phyloP scores from a whole-genome alignment of 176 grass and related monocot species.

The Eleusine indica region DNA sequence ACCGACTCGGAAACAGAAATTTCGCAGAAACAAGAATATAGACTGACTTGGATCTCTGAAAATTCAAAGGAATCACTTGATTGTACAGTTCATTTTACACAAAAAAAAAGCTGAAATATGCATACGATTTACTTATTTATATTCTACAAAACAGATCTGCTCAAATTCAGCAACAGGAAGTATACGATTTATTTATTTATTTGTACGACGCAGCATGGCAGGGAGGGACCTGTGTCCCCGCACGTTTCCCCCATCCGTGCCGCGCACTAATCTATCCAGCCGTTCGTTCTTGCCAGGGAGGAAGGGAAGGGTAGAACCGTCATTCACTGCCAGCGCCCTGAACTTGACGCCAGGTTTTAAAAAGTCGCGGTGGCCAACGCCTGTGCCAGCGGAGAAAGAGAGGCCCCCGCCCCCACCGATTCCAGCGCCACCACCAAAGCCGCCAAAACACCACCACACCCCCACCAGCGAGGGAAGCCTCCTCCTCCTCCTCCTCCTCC shows the following conservation, averaged over 20 bases:
- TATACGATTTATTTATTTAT: not conserved
- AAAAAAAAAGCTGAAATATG: not conserved
- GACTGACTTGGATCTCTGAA: not conserved
- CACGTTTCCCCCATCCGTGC: constrained; percentile 29
- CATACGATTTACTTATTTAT: not conserved
- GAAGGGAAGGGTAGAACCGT: constrained; percentile 13
- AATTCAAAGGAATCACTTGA: not conserved
- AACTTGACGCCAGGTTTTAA: constrained; percentile 24
- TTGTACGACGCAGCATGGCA: no score
- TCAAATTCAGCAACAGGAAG: constrained; percentile 18
- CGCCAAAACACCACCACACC: constrained; percentile 12
- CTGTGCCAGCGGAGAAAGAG: constrained; percentile 37
- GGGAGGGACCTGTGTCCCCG: not conserved
- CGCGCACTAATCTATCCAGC: not conserved
- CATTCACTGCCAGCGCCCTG: not conserved
- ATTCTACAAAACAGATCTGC: not conserved
- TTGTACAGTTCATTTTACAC: not conserved
- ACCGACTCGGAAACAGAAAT: not conserved
- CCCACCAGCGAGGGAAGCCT: not conserved
- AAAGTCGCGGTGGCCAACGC: constrained; percentile 24
- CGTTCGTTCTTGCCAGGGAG: not conserved
- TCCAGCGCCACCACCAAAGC: constrained; percentile 19
- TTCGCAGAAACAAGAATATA: not conserved
- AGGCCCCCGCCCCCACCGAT: not conserved
- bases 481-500: not conserved